Evolutionary conservation across 768 basidiomycete species (phyloP), one percentile per base, ranked within the genome.

Genomic region (Termitomyces heimii): DNA sequence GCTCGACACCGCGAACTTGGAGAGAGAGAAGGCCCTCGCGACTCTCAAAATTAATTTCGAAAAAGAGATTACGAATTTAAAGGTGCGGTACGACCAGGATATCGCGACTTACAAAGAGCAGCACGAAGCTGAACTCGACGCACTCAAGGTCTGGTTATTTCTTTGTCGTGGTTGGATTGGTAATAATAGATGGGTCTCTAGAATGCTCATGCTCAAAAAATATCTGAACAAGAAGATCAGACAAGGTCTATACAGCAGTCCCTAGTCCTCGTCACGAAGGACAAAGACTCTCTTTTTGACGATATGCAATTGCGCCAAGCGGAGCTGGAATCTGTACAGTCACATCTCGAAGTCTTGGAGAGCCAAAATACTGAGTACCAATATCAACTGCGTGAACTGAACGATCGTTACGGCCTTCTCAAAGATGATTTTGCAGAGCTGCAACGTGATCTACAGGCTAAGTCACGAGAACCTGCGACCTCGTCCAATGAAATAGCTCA

Each of bases 281-380:
- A 94, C 67, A 95, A 94, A 65, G 86, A 85, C 62, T 69, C 75
- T 12, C 80, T 93, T 60, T 98, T 98, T 67, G 91, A 95, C 62
- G 84, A 89, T 58, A 77, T 94, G 4, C 94, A 98, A 70, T 65
- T 88, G 47, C 86, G 91, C 31, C 93, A 96, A 68, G 94, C 91
- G 16, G 95, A 98, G 66, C 70, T 89, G 12, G 97, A 99, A 71
- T 88, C 90, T 1, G 83, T 86, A 5, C 85, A 87, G 60, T 83
- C 82, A 5, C 85, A 89, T 61, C 76, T 87, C 2, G 92, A 94
- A 62, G 80, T 81, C 1, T 70, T 94, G 20, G 84, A 89, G 63
- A 84, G 84, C 48, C 88, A 90, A 64, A 87, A 85, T 47, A 84
- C 86, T 2, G 97, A 99, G 67, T 75, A 92, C 31, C 84, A 92